Conservation (phyloP, 2,329 filamentous ascomycete species). For the Colletotrichum plurivorum region DNA sequence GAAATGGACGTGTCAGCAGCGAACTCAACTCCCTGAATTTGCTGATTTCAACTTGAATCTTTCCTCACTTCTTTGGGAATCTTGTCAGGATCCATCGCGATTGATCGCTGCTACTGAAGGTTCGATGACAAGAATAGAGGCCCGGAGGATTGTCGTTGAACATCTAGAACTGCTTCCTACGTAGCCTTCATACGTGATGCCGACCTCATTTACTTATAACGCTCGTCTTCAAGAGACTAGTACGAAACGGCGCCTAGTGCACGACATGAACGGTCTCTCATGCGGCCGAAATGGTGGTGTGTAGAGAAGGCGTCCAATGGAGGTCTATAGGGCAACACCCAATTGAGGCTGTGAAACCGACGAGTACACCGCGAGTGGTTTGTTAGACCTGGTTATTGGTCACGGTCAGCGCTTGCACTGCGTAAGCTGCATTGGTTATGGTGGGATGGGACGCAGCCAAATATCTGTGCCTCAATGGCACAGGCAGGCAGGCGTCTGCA, state of each 20-base stretch:
- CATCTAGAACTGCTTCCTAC: neutral
- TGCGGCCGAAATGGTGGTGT: neutral
- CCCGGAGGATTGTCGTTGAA: neutral
- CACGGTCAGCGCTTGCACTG: neutral
- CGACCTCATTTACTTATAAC: no score
- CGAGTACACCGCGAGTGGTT: neutral
- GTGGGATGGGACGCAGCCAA: neutral
- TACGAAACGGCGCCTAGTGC: neutral
- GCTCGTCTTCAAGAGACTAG: neutral
- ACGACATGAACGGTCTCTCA: neutral
- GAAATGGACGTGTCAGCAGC: neutral
- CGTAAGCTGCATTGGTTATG: neutral
- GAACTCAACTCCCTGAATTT: neutral
- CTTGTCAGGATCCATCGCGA: neutral
- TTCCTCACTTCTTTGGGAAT: neutral
- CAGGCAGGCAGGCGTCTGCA: neutral
- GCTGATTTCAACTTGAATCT: neutral
- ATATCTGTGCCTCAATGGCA: neutral
- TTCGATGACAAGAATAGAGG: neutral
- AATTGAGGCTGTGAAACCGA: neutral
- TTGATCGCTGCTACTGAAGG: neutral
- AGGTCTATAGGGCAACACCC: neutral
- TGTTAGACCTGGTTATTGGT: neutral
- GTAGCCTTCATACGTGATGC: no score
- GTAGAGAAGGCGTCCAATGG: neutral